Conservation (phyloP, 1,284 basidiomycete species). For the Cutaneotrichosporon sp. region DNA sequence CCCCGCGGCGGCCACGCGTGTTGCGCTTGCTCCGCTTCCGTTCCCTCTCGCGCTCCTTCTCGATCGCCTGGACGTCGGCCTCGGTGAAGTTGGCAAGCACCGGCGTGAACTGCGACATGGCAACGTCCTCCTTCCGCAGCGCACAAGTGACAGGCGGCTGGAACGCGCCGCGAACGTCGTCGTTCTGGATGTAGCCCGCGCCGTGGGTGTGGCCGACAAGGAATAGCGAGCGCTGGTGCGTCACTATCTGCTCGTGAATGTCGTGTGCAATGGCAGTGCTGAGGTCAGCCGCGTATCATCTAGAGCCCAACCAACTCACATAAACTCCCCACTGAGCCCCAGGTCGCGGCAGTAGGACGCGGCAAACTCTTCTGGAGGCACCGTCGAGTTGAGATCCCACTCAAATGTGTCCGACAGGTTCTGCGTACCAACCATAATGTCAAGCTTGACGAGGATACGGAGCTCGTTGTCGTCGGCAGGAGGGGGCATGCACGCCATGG, state of each 20-base stretch:
- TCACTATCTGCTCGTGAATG: slow-evolving; percentile 91
- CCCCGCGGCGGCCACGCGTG: slow-evolving; percentile 80
- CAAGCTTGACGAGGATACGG: slow-evolving; percentile 87
- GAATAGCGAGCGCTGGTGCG: slow-evolving; percentile 87
- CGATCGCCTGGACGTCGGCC: slow-evolving; percentile 78
- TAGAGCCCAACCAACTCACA: slow-evolving; percentile 30
- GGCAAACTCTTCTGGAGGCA: slow-evolving; percentile 89
- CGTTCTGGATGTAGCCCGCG: slow-evolving; percentile 73
- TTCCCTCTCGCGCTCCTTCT: slow-evolving; percentile 91
- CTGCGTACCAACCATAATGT: slow-evolving; percentile 89
- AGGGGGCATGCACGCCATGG: slow-evolving; percentile 27
- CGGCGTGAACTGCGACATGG: slow-evolving; percentile 71
- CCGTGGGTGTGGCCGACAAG: slow-evolving; percentile 83
- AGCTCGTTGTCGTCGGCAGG: slow-evolving; percentile 62
- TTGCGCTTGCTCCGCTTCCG: slow-evolving; percentile 72
- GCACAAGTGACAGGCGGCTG: slow-evolving; percentile 64
- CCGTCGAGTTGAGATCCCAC: slow-evolving; percentile 81
- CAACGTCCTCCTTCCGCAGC: slow-evolving; percentile 67
- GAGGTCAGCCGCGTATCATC: background rate
- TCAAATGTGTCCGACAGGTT: slow-evolving; percentile 97
- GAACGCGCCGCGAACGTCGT: slow-evolving; percentile 86
- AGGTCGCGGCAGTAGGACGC: slow-evolving; percentile 81
- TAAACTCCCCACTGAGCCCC: slow-evolving; percentile 89
- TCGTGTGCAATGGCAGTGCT: slow-evolving; percentile 85
- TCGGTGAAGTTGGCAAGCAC: slow-evolving; percentile 82